phyloP scores from a whole-genome alignment of 257 asterid species.

The Solanum microdontum region DNA sequence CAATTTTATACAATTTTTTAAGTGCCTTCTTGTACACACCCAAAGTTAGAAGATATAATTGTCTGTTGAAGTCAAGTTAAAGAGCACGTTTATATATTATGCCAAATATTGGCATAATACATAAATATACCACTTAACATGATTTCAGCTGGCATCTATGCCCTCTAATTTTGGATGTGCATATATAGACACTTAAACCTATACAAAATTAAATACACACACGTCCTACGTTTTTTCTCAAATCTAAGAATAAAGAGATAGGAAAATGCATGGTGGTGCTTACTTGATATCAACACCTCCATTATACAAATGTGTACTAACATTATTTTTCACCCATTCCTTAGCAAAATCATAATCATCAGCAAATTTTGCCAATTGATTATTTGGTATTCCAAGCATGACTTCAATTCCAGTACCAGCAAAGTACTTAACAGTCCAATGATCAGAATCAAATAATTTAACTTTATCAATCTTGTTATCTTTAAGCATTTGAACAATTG shows the following conservation, averaged over 20 bases:
- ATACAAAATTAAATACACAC: too few species aligned
- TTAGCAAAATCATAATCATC: conserved; percentile 35
- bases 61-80: too few species aligned
- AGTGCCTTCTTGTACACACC: not conserved
- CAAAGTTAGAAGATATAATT: too few species aligned
- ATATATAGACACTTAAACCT: too few species aligned
- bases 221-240: not conserved
- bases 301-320: conserved; percentile 29
- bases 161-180: too few species aligned
- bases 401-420: conserved; percentile 67
- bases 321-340: conserved; percentile 53
- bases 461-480: conserved; percentile 43
- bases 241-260: not conserved
- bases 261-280: not conserved
- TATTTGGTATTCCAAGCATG: conserved; percentile 76
- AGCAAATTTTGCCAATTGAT: conserved; percentile 30
- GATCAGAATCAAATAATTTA: conserved; percentile 53
- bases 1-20: too few species aligned
- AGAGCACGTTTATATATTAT: too few species aligned
- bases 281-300: conserved; percentile 66
- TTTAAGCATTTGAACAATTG: conserved; percentile 36
- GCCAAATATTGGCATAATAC: not conserved
- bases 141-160: not conserved
- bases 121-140: not conserved
- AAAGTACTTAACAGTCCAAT: conserved; percentile 32